phyloP scores from a whole-genome alignment of 2,329 filamentous ascomycete species.

The Ceratocystiopsis sp. region DNA sequence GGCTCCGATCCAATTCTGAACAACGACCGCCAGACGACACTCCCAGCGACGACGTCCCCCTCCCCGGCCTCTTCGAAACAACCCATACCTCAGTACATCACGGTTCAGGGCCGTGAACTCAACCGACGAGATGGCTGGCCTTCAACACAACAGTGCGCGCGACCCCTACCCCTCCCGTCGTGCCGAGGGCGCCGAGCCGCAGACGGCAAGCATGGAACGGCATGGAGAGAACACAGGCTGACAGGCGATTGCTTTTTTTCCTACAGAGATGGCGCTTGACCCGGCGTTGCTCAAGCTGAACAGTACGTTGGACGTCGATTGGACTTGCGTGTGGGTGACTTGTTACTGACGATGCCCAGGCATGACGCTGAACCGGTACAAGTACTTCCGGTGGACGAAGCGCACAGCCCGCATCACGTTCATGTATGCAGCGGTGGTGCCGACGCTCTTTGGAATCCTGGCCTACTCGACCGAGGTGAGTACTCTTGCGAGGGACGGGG shows the following conservation, averaged over 20 bases:
- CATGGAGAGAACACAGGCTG: neutral
- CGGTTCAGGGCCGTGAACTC: constrained; percentile 2
- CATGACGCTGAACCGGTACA: constrained; percentile 71
- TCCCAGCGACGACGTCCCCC: neutral
- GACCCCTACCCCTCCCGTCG: neutral
- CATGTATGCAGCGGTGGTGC: constrained; percentile 58
- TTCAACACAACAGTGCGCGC: constrained; percentile 25
- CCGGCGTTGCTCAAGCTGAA: constrained; percentile 28
- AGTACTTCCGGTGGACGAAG: constrained; percentile 88
- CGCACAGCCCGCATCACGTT: constrained; percentile 67
- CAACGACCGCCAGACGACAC: too few species aligned
- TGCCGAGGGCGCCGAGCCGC: neutral
- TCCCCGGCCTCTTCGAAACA: too few species aligned
- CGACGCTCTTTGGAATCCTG: constrained; percentile 49
- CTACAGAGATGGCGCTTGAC: constrained; percentile 27
- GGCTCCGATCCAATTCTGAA: neutral
- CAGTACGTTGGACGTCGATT: constrained; percentile 17
- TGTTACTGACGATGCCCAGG: constrained; percentile 30
- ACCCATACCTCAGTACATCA: neutral
- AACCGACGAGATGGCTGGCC: constrained; percentile 23
- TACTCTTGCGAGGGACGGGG: constrained; percentile 11
- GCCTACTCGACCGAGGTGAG: constrained; percentile 78
- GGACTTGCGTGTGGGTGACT: neutral
- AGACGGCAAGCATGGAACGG: neutral
- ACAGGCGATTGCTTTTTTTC: constrained; percentile 3